Evolutionary conservation across 305 asterid genomes (phyloP).

Genomic region (Vinca major): DNA sequence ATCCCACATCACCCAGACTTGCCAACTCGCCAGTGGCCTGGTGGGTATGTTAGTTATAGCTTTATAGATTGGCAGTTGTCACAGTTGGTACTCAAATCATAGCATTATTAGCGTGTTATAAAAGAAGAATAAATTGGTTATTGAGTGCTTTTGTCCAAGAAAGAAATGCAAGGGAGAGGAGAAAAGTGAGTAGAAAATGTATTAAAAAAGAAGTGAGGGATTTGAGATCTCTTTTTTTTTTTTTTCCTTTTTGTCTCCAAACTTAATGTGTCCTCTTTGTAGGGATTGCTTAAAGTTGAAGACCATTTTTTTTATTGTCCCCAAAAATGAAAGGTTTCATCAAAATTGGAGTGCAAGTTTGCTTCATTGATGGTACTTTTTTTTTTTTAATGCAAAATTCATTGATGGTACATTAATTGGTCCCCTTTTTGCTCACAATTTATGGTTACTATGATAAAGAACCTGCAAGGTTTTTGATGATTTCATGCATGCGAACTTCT

Average conservation of each 20-base stretch:
- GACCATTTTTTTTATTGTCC: constrained; percentile 11
- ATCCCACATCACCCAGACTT: no score
- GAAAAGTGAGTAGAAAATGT: background rate
- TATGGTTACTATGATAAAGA: background rate
- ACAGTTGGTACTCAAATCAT: constrained; percentile 10
- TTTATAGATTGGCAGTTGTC: constrained; percentile 11
- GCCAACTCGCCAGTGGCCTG: no score
- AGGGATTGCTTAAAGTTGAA: constrained; percentile 17
- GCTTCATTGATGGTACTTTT: background rate
- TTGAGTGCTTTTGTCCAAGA: background rate
- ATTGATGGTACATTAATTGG: background rate
- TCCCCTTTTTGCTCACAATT: background rate
- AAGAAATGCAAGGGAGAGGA: background rate
- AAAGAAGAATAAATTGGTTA: background rate
- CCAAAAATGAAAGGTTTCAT: constrained; percentile 1
- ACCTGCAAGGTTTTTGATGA: constrained; percentile 4
- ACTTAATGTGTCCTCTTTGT: background rate
- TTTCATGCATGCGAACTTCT: background rate
- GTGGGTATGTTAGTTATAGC: background rate
- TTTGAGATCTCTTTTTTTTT: constrained; percentile 3
- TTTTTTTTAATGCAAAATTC: no score
- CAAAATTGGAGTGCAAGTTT: constrained; percentile 3
- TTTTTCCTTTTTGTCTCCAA: constrained; percentile 5
- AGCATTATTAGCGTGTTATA: background rate
- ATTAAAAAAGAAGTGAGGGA: background rate